Evolutionary conservation across 345 rosid species (phyloP).

Genomic region (Rhodomyrtus tomentosa): DNA sequence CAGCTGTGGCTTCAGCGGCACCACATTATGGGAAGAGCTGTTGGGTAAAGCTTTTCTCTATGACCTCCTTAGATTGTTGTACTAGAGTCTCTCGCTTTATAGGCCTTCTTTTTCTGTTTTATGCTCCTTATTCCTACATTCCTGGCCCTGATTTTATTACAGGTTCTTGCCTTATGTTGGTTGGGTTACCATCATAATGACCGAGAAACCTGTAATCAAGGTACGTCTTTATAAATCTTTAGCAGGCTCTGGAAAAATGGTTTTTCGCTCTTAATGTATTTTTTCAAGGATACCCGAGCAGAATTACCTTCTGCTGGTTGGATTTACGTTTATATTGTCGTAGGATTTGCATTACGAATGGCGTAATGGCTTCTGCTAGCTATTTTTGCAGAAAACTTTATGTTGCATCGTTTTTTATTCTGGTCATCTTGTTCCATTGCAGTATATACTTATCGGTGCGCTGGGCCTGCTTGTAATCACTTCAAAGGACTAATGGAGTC

Average conservation of each 20-base stretch:
- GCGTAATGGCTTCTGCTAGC: neutral
- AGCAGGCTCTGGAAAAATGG: no score
- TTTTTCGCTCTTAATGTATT: neutral
- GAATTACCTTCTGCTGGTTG: neutral
- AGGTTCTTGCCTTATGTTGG: constrained; percentile 90
- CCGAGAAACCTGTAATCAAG: constrained; percentile 91
- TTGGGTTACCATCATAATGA: constrained; percentile 96
- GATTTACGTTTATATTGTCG: neutral
- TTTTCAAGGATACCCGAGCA: neutral
- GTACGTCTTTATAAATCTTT: constrained; percentile 8
- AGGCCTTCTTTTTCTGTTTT: neutral
- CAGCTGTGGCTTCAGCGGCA: constrained; percentile 80
- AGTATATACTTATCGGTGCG: constrained; percentile 81
- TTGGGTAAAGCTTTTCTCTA: constrained; percentile 42
- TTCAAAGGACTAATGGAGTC: constrained; percentile 52
- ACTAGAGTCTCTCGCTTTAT: neutral
- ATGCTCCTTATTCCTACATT: neutral
- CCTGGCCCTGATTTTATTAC: neutral
- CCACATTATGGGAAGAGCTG: constrained; percentile 88
- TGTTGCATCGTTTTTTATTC: neutral
- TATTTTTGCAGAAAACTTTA: neutral
- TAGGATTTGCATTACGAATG: neutral
- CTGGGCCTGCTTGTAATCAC: constrained; percentile 84
- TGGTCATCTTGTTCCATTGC: constrained; percentile 15
- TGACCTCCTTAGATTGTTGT: neutral